Evolutionary conservation across 2,329 filamentous ascomycete genomes (phyloP), one percentile per base, ranked within the genome.

Genomic region (Aureobasidium sp.): DNA sequence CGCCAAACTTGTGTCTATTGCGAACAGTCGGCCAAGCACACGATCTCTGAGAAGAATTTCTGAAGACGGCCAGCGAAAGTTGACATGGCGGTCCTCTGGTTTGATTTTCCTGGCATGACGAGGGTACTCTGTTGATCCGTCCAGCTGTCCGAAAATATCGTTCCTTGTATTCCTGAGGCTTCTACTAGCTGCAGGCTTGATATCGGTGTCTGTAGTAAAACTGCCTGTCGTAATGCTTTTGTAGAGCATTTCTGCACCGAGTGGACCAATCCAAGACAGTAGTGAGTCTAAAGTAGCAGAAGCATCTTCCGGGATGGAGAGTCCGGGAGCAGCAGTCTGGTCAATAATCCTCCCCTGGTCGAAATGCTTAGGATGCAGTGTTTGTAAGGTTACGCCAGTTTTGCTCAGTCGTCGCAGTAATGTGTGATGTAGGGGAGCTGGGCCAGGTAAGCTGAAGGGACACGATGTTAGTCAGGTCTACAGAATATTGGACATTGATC

Each of bases 361-460:
- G 71, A 97, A 97, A 50, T 80, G 75, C 16, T 77, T 75, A 2
- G 85, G 81, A 72, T 97, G 85, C 41, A 99, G 81, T 0, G 93
- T 97, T 73, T 99, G 94, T 30, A 99, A 78, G 0, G 89, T 88
- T 27, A 97, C 82, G 29, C 94, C 94, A 0, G 89, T 90, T 63
- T 77, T 75, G 0, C 69, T 69, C 60, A 84, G 78, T 13, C 81
- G 77, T 32, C 81, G 76, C 15, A 97, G 79, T 39, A 97, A 80
- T n/a, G 90, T 85, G 73, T 92, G 89, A 65, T 96, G 88, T 15
- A 99, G 80, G 0, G 94, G 94, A 2, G 94, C 90, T 11, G 94
- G 84, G 2, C 94, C 94, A 62, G 88, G 86, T 63, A 96, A 85
- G 71, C 88, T 90, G 62, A 68, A 70, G 21, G 27, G 11, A 36